Base-by-base conservation (phyloP, 345 rosid species). In the Corchorus capsularis region DNA sequence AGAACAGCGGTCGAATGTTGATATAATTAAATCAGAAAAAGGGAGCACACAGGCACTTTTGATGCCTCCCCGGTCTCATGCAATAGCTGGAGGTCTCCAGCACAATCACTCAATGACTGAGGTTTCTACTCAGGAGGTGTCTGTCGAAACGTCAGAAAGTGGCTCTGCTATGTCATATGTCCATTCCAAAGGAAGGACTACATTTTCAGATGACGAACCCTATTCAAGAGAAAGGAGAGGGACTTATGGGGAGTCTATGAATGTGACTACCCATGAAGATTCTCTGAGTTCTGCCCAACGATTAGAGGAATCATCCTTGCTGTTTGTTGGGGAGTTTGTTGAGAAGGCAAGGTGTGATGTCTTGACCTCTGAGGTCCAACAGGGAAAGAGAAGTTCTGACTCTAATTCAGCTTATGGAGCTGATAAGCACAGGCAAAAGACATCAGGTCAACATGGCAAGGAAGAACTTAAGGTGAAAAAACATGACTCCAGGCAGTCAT, bases 251-350 rank as follows among this genome's bases (percentile, higher is more conserved):
- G 88, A 83, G 60, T 80, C 77, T 55, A 60, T 82, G 71, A 75
- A 80, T 65, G 62, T 63, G 77, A 70, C 27, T 9, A 61, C 54
- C n/a, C 81, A n/a, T 14, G 92, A 83, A 74, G 94, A 85, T 90
- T 82, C 91, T 81, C 76, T 93, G 59, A 91, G 80, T 77, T 91
- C 97, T 60, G 90, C 91, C 71, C 85, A 80, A 56, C 89, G 84
- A 75, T 75, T 78, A n/a, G 94, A 89, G 82, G 87, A 86, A 70
- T 86, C 90, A 49, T 92, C 97, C 49, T 62, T 55, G 69, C 87
- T 83, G 76, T 63, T 83, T 71, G 78, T 89, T 65, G 90, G 89
- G 66, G 97, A 93, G 73, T 96, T 92, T 84, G 50, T 96, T 80
- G 87, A 89, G 79, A 87, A 77, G 85, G 92, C 91, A 66, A 86